Evolutionary conservation across 768 basidiomycete genomes (phyloP).

Genomic region (Mycena pura): DNA sequence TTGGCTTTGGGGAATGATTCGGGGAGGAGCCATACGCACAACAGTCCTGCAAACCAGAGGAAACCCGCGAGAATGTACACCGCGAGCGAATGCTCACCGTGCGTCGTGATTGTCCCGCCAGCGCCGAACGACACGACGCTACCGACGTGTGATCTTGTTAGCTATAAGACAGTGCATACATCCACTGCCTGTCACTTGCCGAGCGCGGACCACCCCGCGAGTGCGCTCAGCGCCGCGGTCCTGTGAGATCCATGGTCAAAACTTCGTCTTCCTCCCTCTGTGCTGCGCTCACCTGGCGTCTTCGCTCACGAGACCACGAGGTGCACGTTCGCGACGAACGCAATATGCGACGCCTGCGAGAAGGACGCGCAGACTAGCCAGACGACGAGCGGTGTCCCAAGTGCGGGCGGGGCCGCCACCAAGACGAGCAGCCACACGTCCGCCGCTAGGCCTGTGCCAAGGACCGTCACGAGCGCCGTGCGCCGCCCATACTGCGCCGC

Average conservation of each 20-base stretch:
- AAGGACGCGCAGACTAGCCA: slow-evolving; percentile 28
- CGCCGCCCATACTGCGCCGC: slow-evolving; percentile 37
- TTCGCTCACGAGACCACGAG: slow-evolving; percentile 34
- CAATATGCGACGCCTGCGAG: slow-evolving; percentile 3
- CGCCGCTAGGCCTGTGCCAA: slow-evolving; percentile 1
- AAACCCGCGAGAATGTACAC: slow-evolving; percentile 30
- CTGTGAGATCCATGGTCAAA: slow-evolving; percentile 13
- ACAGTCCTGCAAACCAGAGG: slow-evolving; percentile 22
- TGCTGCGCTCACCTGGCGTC: slow-evolving; percentile 31
- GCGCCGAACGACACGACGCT: slow-evolving; percentile 33
- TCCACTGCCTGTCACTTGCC: slow-evolving; percentile 21
- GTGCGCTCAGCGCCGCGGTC: slow-evolving; percentile 32
- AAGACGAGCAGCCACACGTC: slow-evolving; percentile 5
- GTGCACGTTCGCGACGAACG: slow-evolving; percentile 35
- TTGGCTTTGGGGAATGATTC: slow-evolving; percentile 38
- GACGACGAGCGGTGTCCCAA: slow-evolving; percentile 23
- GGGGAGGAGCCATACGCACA: slow-evolving; percentile 35
- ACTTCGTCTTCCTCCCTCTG: not conserved
- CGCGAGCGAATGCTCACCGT: slow-evolving; percentile 26
- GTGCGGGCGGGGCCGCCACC: not conserved
- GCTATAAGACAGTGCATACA: not conserved
- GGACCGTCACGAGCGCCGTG: slow-evolving; percentile 14
- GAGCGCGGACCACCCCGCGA: slow-evolving; percentile 36
- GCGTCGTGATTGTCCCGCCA: slow-evolving; percentile 38
- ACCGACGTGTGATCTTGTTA: slow-evolving; percentile 19